Percentiles rank a stretch among this genome's conserved stretches.
phyloP scores from a whole-genome alignment of 139 green algal species.

The Tetradesmus obliquus region DNA sequence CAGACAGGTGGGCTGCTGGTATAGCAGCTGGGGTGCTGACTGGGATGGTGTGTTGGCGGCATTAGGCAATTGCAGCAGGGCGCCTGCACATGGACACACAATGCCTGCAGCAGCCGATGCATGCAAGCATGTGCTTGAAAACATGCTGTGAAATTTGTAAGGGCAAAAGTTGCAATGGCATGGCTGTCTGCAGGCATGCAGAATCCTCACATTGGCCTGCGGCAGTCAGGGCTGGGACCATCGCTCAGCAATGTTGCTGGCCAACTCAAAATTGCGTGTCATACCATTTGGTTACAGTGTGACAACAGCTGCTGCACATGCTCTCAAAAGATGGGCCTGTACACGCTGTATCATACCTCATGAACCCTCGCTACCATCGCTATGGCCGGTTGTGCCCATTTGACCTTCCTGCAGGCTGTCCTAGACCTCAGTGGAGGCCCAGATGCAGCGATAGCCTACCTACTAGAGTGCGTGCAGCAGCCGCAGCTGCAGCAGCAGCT shows the following conservation, averaged over 20 bases:
- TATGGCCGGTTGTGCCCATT: too few species aligned
- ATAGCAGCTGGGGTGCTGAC: neutral
- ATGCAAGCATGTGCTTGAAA: neutral
- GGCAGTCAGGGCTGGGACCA: too few species aligned
- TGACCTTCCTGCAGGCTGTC: neutral
- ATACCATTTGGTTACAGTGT: too few species aligned
- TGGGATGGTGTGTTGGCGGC: neutral
- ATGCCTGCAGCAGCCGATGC: neutral
- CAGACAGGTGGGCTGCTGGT: neutral
- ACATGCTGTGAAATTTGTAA: too few species aligned
- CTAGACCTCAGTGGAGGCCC: neutral
- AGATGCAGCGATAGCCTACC: slow-evolving; percentile 2
- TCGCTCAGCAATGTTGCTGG: too few species aligned
- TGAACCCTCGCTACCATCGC: too few species aligned
- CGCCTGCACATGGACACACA: neutral
- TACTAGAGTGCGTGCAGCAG: neutral
- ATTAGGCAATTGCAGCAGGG: neutral
- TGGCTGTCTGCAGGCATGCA: too few species aligned
- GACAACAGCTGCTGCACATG: neutral
- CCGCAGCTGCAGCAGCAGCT: slow-evolving; percentile 34
- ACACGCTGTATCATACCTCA: too few species aligned
- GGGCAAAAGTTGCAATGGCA: too few species aligned
- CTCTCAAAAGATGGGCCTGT: neutral
- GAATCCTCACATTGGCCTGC: too few species aligned
- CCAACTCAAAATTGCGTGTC: too few species aligned